phyloP scores from a whole-genome alignment of 192 early-diverging fungal genomes.

The Obelidium mucronatum region DNA sequence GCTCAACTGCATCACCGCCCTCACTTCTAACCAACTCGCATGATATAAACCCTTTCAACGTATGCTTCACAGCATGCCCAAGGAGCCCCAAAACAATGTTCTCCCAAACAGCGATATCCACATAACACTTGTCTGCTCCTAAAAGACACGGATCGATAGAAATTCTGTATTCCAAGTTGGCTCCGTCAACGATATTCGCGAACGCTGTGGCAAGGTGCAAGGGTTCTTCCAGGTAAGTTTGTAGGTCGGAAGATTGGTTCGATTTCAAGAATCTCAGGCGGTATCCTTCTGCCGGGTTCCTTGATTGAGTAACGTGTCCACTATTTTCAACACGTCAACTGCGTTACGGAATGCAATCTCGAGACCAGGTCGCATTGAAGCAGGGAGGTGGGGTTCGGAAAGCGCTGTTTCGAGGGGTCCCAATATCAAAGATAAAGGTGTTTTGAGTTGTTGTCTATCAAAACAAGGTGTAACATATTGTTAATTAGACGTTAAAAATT shows the following conservation, averaged over 20 bases:
- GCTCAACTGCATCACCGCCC: no score
- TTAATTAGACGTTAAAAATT: no score
- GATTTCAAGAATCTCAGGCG: constrained; percentile 60
- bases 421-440: no score
- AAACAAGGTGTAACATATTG: no score
- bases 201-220: constrained; percentile 61
- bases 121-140: background rate
- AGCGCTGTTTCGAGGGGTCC: no score
- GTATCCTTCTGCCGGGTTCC: no score
- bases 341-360: constrained; percentile 61
- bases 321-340: constrained; percentile 56
- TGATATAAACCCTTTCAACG: constrained; percentile 42
- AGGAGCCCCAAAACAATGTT: constrained; percentile 65
- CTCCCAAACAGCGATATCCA: constrained; percentile 58
- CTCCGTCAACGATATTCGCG: constrained; percentile 55
- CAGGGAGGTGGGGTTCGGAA: no score
- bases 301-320: constrained; percentile 63
- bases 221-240: constrained; percentile 55
- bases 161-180: constrained; percentile 49
- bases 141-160: constrained; percentile 40
- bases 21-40: constrained; percentile 58
- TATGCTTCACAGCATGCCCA: constrained; percentile 59
- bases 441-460: no score
- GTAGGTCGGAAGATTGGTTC: constrained; percentile 60
- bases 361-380: no score